These are phyloP conservation scores for Taphrina pruni DNA, from an alignment of 1,139 yeast species.

Conservation along the genomic window DNA sequence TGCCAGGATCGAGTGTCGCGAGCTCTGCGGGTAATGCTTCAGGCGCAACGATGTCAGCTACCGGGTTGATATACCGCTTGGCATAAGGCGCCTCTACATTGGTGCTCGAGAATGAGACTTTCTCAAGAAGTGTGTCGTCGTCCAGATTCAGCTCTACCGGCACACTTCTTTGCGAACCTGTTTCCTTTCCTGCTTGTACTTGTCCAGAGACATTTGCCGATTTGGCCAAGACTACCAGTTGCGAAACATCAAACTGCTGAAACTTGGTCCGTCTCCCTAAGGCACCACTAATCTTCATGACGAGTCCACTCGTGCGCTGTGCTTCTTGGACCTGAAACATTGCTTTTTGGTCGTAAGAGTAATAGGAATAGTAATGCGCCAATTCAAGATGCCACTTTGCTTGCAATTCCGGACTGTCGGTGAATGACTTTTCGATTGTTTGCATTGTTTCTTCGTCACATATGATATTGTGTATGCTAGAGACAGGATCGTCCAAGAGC, in stretches of 20 bases:
- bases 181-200: background rate
- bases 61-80: conserved; percentile 19
- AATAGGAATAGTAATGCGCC: conserved; percentile 53
- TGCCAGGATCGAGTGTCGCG: conserved; percentile 69
- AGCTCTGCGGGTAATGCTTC: conserved; percentile 69
- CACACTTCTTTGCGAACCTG: background rate
- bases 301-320: conserved; percentile 67
- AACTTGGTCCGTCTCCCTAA: conserved; percentile 85
- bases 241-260: conserved; percentile 73
- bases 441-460: conserved; percentile 47
- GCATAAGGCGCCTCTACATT: conserved; percentile 19
- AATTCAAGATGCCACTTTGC: conserved; percentile 51
- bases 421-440: conserved; percentile 44
- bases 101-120: conserved; percentile 54
- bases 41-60: conserved; percentile 18
- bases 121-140: conserved; percentile 81
- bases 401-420: conserved; percentile 52
- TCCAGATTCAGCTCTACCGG: conserved; percentile 56
- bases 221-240: conserved; percentile 79
- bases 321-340: conserved; percentile 65
- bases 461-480: conserved; percentile 50
- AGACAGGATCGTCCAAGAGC: conserved; percentile 49
- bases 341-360: conserved; percentile 66
- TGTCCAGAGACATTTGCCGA: conserved; percentile 21
- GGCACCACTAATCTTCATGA: conserved; percentile 79